These are phyloP conservation scores for Simplicillium sp. DNA, from an alignment of 2,329 filamentous ascomycete species.

Conservation along the genomic window DNA sequence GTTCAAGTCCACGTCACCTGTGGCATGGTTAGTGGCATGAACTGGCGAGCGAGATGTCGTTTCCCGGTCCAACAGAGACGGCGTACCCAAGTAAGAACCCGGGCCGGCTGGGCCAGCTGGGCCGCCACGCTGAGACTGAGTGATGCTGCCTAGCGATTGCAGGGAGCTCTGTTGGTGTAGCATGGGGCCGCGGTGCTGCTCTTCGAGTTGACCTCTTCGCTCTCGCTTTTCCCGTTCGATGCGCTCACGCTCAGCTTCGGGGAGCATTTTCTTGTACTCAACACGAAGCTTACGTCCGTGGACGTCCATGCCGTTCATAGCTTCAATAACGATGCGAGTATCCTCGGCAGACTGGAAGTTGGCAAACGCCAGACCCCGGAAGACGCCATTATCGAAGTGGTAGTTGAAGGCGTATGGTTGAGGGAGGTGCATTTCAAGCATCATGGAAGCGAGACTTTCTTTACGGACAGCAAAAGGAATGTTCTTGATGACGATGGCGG, in stretches of 20 bases:
- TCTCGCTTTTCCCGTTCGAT: slow-evolving; percentile 97
- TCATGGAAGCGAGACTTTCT: slow-evolving; percentile 83
- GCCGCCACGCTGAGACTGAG: slow-evolving; percentile 38
- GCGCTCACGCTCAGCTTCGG: slow-evolving; percentile 83
- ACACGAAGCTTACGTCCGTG: slow-evolving; percentile 91
- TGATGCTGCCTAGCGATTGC: slow-evolving; percentile 62
- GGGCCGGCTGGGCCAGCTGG: slow-evolving; percentile 6
- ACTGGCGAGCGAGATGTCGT: slow-evolving; percentile 2
- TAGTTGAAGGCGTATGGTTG: slow-evolving; percentile 99
- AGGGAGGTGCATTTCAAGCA: slow-evolving; percentile 89
- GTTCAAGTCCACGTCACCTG: slow-evolving; percentile 75
- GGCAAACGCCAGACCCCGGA: slow-evolving; percentile 90
- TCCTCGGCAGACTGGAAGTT: slow-evolving; percentile 97
- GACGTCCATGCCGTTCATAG: slow-evolving; percentile 91
- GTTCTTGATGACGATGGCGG: slow-evolving; percentile 98
- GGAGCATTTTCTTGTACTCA: slow-evolving; percentile 99
- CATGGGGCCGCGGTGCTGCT: slow-evolving; percentile 76
- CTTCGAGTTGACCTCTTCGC: slow-evolving; percentile 88
- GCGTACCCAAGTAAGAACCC: slow-evolving; percentile 35
- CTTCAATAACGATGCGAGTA: slow-evolving; percentile 83
- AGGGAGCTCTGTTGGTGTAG: slow-evolving; percentile 81
- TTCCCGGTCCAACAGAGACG: too few relatives aligned
- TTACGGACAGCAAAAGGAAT: slow-evolving; percentile 98
- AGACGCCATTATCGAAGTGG: slow-evolving; percentile 97
- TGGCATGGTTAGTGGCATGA: neutral